Evolutionary conservation across 164 flowering plant genomes (phyloP).

Genomic region (Nelumbo lutea): DNA sequence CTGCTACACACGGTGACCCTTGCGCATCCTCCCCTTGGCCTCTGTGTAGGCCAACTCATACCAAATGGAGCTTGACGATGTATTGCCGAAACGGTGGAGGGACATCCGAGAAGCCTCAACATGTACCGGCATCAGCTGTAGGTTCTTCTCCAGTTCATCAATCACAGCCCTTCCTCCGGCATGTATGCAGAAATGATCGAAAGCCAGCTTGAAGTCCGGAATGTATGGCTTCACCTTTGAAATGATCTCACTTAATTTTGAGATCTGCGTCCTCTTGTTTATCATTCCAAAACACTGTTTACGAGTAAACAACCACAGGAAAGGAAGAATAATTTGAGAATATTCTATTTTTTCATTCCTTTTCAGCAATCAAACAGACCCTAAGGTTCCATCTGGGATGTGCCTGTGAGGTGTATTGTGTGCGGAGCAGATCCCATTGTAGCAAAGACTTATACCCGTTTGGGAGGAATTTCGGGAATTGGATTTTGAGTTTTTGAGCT

Average conservation of each 20-base stretch:
- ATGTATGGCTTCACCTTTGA: slow-evolving; percentile 17
- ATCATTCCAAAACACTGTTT: no score
- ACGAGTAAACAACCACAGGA: no score
- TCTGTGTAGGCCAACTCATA: slow-evolving; percentile 35
- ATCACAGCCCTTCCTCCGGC: slow-evolving; percentile 41
- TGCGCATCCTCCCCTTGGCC: slow-evolving; percentile 33
- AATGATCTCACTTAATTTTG: neutral
- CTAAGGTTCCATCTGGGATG: no score
- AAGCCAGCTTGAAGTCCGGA: slow-evolving; percentile 27
- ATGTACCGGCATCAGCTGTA: slow-evolving; percentile 24
- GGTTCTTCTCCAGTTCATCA: slow-evolving; percentile 24
- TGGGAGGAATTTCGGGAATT: no score
- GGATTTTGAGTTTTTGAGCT: no score
- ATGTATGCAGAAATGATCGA: slow-evolving; percentile 41
- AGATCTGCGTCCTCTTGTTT: no score
- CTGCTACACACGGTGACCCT: slow-evolving; percentile 32
- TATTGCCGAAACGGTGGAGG: slow-evolving; percentile 34
- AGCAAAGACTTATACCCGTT: no score
- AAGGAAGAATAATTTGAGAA: no score
- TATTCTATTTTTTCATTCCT: no score
- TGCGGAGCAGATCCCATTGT: no score
- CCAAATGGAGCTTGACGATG: slow-evolving; percentile 37
- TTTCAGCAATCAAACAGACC: no score
- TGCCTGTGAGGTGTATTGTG: no score
- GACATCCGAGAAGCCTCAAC: slow-evolving; percentile 42